Conservation (phyloP, 2,329 filamentous ascomycete species). For the Colletotrichum higginsianum region DNA sequence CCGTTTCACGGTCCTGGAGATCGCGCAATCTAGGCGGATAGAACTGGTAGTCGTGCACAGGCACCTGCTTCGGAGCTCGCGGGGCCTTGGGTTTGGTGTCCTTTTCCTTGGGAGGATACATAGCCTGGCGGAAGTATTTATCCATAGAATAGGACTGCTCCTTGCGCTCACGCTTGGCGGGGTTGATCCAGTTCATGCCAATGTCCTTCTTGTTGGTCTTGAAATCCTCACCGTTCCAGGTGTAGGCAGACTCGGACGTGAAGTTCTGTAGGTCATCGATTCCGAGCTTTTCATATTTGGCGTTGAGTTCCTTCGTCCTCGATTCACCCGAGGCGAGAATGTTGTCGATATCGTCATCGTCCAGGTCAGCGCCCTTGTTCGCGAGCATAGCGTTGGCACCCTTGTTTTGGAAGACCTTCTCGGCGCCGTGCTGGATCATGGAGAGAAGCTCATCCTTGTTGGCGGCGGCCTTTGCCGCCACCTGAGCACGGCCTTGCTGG, state of each 20-base stretch:
- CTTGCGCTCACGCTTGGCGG: constrained; percentile 97
- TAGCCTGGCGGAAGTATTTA: constrained; percentile 95
- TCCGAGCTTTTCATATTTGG: constrained; percentile 96
- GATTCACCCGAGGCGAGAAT: constrained; percentile 90
- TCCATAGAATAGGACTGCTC: constrained; percentile 99
- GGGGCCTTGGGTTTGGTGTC: constrained; percentile 95
- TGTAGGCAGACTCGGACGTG: constrained; percentile 95
- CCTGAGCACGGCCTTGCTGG: constrained; percentile 94
- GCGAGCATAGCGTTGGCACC: constrained; percentile 73
- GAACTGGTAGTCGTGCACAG: constrained; percentile 97
- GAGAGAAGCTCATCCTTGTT: constrained; percentile 96
- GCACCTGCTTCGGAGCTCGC: constrained; percentile 92
- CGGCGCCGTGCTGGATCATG: constrained; percentile 99
- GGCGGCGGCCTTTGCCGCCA: constrained; percentile 89
- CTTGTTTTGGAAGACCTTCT: constrained; percentile 88
- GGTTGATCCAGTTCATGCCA: constrained; percentile 96
- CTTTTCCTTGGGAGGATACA: constrained; percentile 84
- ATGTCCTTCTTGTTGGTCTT: constrained; percentile 93
- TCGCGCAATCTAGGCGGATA: constrained; percentile 88
- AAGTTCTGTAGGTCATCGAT: constrained; percentile 98
- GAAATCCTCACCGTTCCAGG: constrained; percentile 99
- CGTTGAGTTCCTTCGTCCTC: constrained; percentile 90
- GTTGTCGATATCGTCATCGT: constrained; percentile 90
- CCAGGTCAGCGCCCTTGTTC: constrained; percentile 74
- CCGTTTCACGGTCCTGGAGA: constrained; percentile 96